These are phyloP conservation scores for Binderoboletus segoi DNA, from an alignment of 1,284 basidiomycete species.

Conservation along the genomic window DNA sequence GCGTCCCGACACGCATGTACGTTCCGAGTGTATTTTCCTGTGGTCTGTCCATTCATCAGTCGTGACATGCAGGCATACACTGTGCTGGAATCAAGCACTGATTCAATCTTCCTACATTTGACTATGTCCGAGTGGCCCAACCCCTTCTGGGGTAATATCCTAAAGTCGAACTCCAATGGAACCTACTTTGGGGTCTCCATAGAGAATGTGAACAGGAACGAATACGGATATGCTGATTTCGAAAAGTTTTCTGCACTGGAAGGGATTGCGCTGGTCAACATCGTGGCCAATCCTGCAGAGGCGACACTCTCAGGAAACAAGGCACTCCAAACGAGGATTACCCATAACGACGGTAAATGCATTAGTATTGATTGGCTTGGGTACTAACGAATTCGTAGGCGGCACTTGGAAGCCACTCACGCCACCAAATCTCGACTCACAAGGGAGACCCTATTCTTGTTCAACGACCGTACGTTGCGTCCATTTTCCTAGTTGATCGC, in stretches of 20 bases:
- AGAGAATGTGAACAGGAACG: conserved; percentile 89
- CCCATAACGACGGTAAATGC: conserved; percentile 88
- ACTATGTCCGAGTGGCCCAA: conserved; percentile 80
- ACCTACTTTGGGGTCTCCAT: conserved; percentile 92
- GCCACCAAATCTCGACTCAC: conserved; percentile 79
- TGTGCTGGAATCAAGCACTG: conserved; percentile 91
- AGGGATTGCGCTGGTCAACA: conserved; percentile 92
- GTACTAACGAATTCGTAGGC: conserved; percentile 44
- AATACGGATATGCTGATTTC: conserved; percentile 91
- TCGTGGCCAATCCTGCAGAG: conserved; percentile 82
- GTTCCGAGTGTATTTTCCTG: conserved; percentile 29
- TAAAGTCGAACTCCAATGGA: conserved; percentile 98
- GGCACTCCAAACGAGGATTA: conserved; percentile 84
- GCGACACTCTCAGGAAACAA: conserved; percentile 78
- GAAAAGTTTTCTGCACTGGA: conserved; percentile 98
- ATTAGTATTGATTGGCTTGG: background rate
- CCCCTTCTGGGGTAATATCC: conserved; percentile 88
- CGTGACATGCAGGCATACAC: conserved; percentile 73
- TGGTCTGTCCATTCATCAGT: conserved; percentile 1
- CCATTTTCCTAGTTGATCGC: background rate
- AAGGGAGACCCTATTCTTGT: conserved; percentile 78
- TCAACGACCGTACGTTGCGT: conserved; percentile 53
- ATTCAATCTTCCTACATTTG: conserved; percentile 93
- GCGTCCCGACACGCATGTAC: conserved; percentile 83
- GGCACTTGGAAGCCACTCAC: conserved; percentile 85